These are phyloP conservation scores for Globisporangium barbulae DNA, from an alignment of 352 stramenopile species.

Conservation along the genomic window DNA sequence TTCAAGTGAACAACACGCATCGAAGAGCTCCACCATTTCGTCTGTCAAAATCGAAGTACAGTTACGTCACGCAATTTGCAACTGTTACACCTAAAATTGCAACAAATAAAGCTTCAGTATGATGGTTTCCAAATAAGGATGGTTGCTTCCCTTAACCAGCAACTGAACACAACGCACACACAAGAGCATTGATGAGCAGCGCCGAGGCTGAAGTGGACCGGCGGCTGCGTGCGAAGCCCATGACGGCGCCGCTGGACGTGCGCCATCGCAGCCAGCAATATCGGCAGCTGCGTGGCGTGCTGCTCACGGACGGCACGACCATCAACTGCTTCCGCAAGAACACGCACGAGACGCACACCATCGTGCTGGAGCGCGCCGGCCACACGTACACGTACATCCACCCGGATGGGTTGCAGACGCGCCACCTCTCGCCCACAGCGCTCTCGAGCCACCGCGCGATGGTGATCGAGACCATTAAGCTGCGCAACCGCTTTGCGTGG, in stretches of 20 bases:
- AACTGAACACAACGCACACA: conserved; percentile 5
- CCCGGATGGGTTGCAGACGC: conserved; percentile 38
- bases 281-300: conserved; percentile 29
- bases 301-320: conserved; percentile 51
- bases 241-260: background rate
- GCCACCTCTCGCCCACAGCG: conserved; percentile 57
- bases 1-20: conserved; percentile 19
- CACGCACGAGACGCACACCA: conserved; percentile 47
- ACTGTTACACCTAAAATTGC: background rate
- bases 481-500: conserved; percentile 54
- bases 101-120: background rate
- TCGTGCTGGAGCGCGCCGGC: conserved; percentile 59
- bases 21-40: conserved; percentile 2
- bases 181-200: conserved; percentile 3
- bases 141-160: background rate
- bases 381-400: conserved; percentile 60
- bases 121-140: background rate
- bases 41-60: background rate
- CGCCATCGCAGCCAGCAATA: background rate
- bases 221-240: background rate
- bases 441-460: conserved; percentile 42
- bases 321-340: conserved; percentile 42
- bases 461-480: conserved; percentile 35
- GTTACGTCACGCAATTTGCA: background rate
- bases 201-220: background rate